Conservation (phyloP, 2,329 filamentous ascomycete genomes). For the Tolypocladium album region DNA sequence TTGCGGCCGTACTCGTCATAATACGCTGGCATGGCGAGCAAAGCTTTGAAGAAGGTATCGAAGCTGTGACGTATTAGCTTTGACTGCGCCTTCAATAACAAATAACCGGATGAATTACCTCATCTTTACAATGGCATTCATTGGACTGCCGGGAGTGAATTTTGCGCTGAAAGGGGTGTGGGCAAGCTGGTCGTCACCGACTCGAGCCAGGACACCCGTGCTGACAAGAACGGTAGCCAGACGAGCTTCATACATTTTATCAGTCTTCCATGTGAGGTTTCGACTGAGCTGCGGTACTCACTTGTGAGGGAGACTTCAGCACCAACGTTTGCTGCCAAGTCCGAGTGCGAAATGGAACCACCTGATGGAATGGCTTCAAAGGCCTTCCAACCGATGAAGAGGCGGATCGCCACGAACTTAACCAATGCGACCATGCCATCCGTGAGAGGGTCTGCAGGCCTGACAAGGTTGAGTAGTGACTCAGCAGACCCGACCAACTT, state of each 20-base stretch:
- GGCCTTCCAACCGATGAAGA: constrained; percentile 20
- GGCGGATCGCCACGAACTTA: constrained; percentile 7
- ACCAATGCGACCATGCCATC: constrained; percentile 4
- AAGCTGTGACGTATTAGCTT: constrained; percentile 8
- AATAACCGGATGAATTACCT: not conserved
- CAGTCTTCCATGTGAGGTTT: not conserved
- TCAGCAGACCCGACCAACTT: not conserved
- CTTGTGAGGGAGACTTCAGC: constrained; percentile 9
- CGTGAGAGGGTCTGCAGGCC: constrained; percentile 1
- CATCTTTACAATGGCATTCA: not conserved
- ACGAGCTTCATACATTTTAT: not conserved
- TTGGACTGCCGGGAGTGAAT: not conserved
- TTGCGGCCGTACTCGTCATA: constrained; percentile 18
- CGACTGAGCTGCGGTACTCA: not conserved
- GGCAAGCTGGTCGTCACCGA: not conserved
- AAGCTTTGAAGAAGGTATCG: constrained; percentile 11
- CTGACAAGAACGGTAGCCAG: constrained; percentile 2
- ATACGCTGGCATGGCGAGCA: constrained; percentile 16
- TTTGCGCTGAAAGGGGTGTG: not conserved
- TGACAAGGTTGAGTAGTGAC: not conserved
- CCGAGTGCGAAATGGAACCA: constrained; percentile 13
- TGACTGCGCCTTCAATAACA: not conserved
- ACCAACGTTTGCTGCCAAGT: constrained; percentile 15
- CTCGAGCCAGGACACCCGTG: constrained; percentile 2
- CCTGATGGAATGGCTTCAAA: constrained; percentile 19